phyloP scores from a whole-genome alignment of 257 asterid species.

The Primulina eburnea region DNA sequence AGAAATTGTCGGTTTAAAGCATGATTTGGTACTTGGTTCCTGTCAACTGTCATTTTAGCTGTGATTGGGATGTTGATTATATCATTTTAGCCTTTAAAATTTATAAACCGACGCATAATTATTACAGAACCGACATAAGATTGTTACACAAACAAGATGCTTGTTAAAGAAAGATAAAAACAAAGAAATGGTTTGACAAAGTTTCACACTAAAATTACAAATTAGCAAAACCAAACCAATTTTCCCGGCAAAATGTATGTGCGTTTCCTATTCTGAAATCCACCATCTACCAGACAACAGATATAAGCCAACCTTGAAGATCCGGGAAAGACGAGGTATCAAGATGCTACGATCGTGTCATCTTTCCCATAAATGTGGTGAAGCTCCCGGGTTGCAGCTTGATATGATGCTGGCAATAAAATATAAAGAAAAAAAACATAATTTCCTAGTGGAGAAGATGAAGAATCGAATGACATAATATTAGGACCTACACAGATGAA shows the following conservation, averaged over 20 bases:
- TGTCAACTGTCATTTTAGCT: neutral
- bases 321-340: neutral
- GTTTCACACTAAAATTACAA: neutral
- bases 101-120: neutral
- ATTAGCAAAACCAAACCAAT: neutral
- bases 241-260: neutral
- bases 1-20: neutral
- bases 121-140: neutral
- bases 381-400: slow-evolving; percentile 42
- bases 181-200: too few relatives aligned
- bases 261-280: neutral
- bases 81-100: neutral
- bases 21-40: neutral
- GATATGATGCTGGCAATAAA: slow-evolving; percentile 29
- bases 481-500: neutral
- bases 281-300: slow-evolving; percentile 1
- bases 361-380: slow-evolving; percentile 35
- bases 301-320: slow-evolving; percentile 1
- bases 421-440: neutral
- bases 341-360: slow-evolving; percentile 17
- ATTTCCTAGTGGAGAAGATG: slow-evolving; percentile 4
- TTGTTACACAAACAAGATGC: neutral
- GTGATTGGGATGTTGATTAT: neutral
- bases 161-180: neutral
- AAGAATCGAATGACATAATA: neutral